Percentiles rank a stretch among this genome's conserved stretches.
These are phyloP conservation scores for Herpetospermum pedunculosum DNA, from an alignment of 306 rosid species.

Conservation along the genomic window DNA sequence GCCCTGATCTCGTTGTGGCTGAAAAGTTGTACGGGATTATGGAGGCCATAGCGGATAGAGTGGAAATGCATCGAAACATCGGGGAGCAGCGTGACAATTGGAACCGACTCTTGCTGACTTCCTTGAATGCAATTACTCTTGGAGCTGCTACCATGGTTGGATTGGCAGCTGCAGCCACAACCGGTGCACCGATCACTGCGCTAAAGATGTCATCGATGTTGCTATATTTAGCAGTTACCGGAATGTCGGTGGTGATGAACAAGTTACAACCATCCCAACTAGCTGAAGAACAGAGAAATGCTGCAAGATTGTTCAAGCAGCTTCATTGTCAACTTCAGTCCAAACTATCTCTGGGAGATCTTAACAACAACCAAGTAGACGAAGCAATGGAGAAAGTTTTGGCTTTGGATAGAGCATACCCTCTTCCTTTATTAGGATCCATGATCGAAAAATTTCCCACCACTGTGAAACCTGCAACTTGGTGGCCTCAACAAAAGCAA, in stretches of 20 bases:
- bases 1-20: neutral
- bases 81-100: constrained; percentile 77
- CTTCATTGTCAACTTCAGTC: constrained; percentile 38
- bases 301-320: constrained; percentile 62
- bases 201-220: constrained; percentile 51
- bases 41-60: constrained; percentile 53
- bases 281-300: constrained; percentile 60
- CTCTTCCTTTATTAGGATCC: constrained; percentile 65
- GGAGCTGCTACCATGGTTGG: constrained; percentile 64
- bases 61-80: constrained; percentile 63
- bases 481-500: constrained; percentile 55
- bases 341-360: constrained; percentile 20
- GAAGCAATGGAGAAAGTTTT: constrained; percentile 58
- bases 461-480: constrained; percentile 47
- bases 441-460: constrained; percentile 69
- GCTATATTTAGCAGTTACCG: constrained; percentile 54
- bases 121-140: constrained; percentile 49
- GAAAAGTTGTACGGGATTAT: constrained; percentile 36
- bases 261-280: constrained; percentile 82
- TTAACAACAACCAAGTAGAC: constrained; percentile 13
- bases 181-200: constrained; percentile 27
- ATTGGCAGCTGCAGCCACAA: constrained; percentile 24
- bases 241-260: constrained; percentile 47
- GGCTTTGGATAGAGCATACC: constrained; percentile 72
- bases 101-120: constrained; percentile 48